A percentile compares a stretch with the other conserved stretches of the same genome.
These are phyloP conservation scores for Phytophthora ramorum DNA, from an alignment of 352 stramenopile species.

Conservation along the genomic window DNA sequence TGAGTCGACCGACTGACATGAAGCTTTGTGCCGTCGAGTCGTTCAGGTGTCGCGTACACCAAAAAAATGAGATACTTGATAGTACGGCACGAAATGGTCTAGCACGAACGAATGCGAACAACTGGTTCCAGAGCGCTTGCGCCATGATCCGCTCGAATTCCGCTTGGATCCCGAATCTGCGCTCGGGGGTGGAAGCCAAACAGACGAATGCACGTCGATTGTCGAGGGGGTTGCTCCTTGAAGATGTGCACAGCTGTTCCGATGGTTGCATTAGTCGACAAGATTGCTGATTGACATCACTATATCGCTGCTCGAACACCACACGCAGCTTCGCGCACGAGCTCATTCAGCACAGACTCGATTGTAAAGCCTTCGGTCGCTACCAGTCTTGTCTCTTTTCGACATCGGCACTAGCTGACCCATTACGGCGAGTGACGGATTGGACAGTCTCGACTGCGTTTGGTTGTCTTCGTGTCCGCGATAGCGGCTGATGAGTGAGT, in stretches of 20 bases:
- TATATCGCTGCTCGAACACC: neutral
- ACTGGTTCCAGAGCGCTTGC: no score
- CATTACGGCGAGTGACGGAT: neutral
- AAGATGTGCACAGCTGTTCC: slow-evolving; percentile 12
- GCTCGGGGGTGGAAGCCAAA: no score
- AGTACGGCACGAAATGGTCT: no score
- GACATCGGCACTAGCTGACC: neutral
- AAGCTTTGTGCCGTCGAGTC: no score
- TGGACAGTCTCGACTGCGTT: neutral
- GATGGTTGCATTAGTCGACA: slow-evolving; percentile 9
- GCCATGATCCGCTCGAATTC: no score
- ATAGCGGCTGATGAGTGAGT: neutral
- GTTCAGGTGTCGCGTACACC: no score
- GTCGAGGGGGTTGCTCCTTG: neutral
- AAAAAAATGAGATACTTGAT: no score
- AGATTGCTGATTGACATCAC: neutral
- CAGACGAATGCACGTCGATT: neutral
- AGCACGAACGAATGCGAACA: no score
- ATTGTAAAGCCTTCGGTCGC: no score
- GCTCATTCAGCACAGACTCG: no score
- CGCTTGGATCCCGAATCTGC: no score
- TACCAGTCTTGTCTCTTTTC: neutral
- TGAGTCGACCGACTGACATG: no score
- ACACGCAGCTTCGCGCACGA: neutral
- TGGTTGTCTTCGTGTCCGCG: neutral